phyloP scores from a whole-genome alignment of 169 alveolate genomes.

The Hepatocystis sp. region DNA sequence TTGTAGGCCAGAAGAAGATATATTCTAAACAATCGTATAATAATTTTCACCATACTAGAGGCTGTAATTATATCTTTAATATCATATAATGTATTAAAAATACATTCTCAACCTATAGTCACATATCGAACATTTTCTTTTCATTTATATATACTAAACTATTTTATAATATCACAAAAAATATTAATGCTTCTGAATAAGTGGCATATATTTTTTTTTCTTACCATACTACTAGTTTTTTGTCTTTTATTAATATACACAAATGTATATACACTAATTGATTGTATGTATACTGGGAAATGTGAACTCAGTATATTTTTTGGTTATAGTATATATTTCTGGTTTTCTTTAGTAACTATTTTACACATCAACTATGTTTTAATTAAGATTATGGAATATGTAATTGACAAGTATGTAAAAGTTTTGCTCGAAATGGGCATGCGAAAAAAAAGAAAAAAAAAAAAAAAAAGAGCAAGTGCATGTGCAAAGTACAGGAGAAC shows the following conservation, averaged over 20 bases:
- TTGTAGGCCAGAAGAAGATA: conserved; percentile 71
- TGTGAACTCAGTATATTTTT: conserved; percentile 63
- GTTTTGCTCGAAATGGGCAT: too few species aligned
- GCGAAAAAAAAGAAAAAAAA: neutral
- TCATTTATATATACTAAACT: conserved; percentile 46
- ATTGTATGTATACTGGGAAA: conserved; percentile 46
- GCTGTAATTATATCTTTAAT: conserved; percentile 28
- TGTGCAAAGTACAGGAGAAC: neutral
- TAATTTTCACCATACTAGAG: conserved; percentile 47
- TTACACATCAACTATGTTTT: conserved; percentile 38
- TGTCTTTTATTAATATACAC: conserved; percentile 31
- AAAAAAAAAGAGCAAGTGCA: neutral
- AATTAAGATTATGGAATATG: conserved; percentile 29
- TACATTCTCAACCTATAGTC: conserved; percentile 8
- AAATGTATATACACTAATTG: conserved; percentile 56
- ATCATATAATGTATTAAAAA: conserved; percentile 33
- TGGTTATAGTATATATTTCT: conserved; percentile 33
- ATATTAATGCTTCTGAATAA: conserved; percentile 47
- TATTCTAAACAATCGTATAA: conserved; percentile 50
- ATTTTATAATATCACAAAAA: conserved; percentile 59
- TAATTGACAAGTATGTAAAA: conserved; percentile 24
- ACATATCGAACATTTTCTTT: conserved; percentile 64
- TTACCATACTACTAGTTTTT: conserved; percentile 18
- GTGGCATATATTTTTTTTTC: conserved; percentile 73
- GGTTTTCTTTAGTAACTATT: conserved; percentile 56